Conservation (phyloP, 2,329 filamentous ascomycete genomes). For the Diplocarpon mali region DNA sequence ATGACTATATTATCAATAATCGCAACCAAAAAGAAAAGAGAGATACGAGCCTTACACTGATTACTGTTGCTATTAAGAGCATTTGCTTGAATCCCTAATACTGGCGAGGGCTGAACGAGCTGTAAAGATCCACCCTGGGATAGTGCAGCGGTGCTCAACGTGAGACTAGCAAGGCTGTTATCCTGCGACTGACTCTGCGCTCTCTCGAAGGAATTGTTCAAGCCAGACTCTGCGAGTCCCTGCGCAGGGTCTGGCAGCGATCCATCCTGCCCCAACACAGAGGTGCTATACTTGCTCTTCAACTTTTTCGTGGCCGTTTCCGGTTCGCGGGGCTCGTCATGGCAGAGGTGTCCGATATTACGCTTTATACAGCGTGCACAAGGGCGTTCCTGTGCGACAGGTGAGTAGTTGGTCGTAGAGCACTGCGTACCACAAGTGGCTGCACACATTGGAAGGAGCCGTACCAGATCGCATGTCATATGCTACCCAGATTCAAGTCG, state of each 20-base stretch:
- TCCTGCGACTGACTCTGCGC: constrained; percentile 29
- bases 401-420: constrained; percentile 23
- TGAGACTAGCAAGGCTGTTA: constrained; percentile 32
- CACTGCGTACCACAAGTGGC: constrained; percentile 24
- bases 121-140: constrained; percentile 44
- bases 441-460: constrained; percentile 28
- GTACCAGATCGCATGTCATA: constrained; percentile 88
- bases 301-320: constrained; percentile 57
- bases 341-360: constrained; percentile 96
- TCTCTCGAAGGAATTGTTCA: constrained; percentile 46
- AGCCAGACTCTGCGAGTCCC: constrained; percentile 32
- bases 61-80: constrained; percentile 53
- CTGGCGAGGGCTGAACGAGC: constrained; percentile 60
- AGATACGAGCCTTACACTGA: constrained; percentile 52
- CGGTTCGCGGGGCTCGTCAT: constrained; percentile 88
- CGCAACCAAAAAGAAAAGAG: constrained; percentile 9
- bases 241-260: constrained; percentile 40
- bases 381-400: constrained; percentile 63
- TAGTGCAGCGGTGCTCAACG: constrained; percentile 25
- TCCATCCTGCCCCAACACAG: constrained; percentile 49
- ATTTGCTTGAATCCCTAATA: constrained; percentile 55
- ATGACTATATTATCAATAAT: constrained; percentile 43
- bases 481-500: constrained; percentile 43
- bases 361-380: constrained; percentile 97
- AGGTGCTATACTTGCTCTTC: constrained; percentile 51